Percentiles rank a stretch among this genome's conserved stretches.
Conservation (phyloP, 345 rosid genomes). For the Eucalyptus pauciflora region DNA sequence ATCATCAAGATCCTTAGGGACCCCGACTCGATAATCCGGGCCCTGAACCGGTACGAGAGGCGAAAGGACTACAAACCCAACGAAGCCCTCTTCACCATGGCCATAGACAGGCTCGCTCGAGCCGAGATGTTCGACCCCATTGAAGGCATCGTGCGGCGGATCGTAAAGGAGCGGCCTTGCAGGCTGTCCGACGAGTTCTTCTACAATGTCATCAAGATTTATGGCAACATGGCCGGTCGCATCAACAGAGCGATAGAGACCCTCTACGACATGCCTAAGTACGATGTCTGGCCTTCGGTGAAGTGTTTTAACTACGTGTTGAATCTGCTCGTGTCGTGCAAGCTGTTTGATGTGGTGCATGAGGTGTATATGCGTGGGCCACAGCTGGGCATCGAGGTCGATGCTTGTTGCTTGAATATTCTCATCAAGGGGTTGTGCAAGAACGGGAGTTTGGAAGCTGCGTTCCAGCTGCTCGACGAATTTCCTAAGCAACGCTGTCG, state of each 20-base stretch:
- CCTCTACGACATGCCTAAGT: conserved; percentile 57
- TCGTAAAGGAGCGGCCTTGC: conserved; percentile 30
- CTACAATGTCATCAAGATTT: conserved; percentile 54
- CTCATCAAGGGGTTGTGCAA: conserved; percentile 67
- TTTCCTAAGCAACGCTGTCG: conserved; percentile 66
- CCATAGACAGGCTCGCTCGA: conserved; percentile 43
- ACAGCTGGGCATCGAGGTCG: conserved; percentile 60
- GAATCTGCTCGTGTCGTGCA: conserved; percentile 63
- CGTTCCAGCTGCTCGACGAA: conserved; percentile 81
- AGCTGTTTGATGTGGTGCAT: conserved; percentile 45
- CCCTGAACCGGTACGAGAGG: conserved; percentile 43
- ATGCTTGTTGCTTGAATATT: conserved; percentile 77
- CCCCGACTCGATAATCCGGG: conserved; percentile 30
- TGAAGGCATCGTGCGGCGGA: conserved; percentile 33
- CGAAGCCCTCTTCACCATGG: conserved; percentile 46
- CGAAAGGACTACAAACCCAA: conserved; percentile 76
- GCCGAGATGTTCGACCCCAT: conserved; percentile 61
- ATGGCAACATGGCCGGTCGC: conserved; percentile 58
- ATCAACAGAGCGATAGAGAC: conserved; percentile 52
- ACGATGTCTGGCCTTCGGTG: conserved; percentile 58
- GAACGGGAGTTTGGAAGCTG: conserved; percentile 53
- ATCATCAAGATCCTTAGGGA: conserved; percentile 44
- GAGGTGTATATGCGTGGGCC: conserved; percentile 55
- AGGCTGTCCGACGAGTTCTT: conserved; percentile 68
- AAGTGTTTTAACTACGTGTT: conserved; percentile 66